phyloP scores from a whole-genome alignment of 1,139 yeast genomes.

The Saccharomyces hybrid region DNA sequence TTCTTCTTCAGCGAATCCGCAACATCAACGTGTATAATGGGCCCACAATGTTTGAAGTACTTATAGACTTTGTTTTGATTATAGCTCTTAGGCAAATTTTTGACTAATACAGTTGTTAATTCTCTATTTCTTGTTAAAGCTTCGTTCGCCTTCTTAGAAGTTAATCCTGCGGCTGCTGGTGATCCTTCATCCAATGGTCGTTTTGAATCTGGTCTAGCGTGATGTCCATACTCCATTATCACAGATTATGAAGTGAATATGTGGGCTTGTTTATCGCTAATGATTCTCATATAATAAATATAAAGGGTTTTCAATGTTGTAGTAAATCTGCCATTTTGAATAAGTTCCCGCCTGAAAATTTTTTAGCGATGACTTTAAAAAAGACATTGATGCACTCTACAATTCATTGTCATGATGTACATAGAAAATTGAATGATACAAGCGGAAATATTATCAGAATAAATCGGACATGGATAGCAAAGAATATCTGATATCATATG shows the following conservation, averaged over 20 bases:
- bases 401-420: not conserved
- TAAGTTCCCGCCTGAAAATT: not conserved
- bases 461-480: conserved; percentile 56
- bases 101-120: conserved; percentile 23
- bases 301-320: not conserved
- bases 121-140: conserved; percentile 17
- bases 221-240: not conserved
- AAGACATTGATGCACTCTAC: not conserved
- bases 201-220: not conserved
- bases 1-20: conserved; percentile 24
- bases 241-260: not conserved
- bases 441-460: not conserved
- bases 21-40: conserved; percentile 34
- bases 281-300: not conserved
- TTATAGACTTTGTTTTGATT: conserved; percentile 31
- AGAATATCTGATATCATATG: conserved; percentile 64
- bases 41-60: conserved; percentile 60
- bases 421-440: conserved; percentile 4
- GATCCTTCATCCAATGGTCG: not conserved
- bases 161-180: not conserved
- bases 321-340: not conserved
- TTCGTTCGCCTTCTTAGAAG: not conserved
- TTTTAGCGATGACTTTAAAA: conserved; percentile 12
- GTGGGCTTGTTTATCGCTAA: not conserved
- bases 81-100: conserved; percentile 29